These are phyloP conservation scores for Rhododendron griersonianum DNA, from an alignment of 148 eudicot genomes.

Conservation along the genomic window DNA sequence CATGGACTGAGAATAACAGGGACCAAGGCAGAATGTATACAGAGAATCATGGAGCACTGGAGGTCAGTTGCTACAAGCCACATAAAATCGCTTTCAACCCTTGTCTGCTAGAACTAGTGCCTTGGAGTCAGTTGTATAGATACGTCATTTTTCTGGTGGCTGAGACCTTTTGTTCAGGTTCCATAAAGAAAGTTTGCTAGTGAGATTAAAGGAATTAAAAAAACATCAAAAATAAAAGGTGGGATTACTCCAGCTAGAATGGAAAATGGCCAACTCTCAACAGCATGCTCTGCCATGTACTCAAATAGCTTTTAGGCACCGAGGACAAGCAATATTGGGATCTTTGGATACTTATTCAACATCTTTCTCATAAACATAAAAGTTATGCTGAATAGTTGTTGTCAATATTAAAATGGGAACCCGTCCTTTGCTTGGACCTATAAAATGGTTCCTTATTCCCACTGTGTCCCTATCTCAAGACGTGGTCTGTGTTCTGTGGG, in stretches of 20 bases:
- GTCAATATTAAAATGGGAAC: neutral
- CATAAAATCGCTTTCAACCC: neutral
- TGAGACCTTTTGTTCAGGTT: neutral
- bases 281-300: neutral
- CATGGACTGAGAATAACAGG: constrained; percentile 80
- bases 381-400: neutral
- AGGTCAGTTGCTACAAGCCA: constrained; percentile 36
- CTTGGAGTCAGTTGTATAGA: neutral
- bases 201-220: neutral
- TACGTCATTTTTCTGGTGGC: neutral
- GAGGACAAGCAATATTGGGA: neutral
- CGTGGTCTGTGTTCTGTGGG: neutral
- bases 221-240: neutral
- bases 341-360: neutral
- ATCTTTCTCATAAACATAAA: too few species aligned
- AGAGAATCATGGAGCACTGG: constrained; percentile 65
- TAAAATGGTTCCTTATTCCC: neutral
- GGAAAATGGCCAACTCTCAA: neutral
- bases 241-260: neutral
- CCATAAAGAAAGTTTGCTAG: neutral
- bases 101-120: neutral
- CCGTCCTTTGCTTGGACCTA: neutral
- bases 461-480: neutral
- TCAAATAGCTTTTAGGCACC: neutral
- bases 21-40: constrained; percentile 57